Evolutionary conservation across 2,329 filamentous ascomycete genomes (phyloP).

Genomic region (Nigrospora osmanthi): DNA sequence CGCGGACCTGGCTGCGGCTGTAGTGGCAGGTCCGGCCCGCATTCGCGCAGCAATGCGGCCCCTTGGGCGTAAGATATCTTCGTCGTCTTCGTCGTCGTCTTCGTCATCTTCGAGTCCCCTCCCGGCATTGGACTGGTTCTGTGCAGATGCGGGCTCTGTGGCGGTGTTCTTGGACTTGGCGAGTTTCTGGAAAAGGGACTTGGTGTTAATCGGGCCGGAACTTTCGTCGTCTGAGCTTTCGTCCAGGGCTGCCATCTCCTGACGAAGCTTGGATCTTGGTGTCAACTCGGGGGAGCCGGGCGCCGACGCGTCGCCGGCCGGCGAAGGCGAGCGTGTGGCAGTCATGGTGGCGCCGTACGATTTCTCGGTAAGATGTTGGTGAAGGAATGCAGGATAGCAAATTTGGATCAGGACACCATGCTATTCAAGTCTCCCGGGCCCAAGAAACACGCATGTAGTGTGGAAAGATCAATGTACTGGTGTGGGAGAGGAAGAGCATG

Average conservation of each 20-base stretch:
- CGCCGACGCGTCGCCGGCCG: constrained; percentile 29
- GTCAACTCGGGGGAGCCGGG: constrained; percentile 37
- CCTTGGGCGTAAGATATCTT: constrained; percentile 31
- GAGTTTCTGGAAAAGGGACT: constrained; percentile 14
- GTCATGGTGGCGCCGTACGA: constrained; percentile 31
- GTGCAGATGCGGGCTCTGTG: constrained; percentile 7
- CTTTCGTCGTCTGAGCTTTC: constrained; percentile 37
- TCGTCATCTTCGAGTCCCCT: constrained; percentile 23
- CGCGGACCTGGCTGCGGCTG: background rate
- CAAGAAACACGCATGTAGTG: too few species aligned
- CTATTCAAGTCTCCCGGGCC: too few species aligned
- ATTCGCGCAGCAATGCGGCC: constrained; percentile 25
- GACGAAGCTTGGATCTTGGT: constrained; percentile 47
- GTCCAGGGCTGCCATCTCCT: constrained; percentile 42
- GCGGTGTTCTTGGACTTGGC: constrained; percentile 9
- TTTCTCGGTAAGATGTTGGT: constrained; percentile 5
- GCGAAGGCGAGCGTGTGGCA: constrained; percentile 38
- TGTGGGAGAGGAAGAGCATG: too few species aligned
- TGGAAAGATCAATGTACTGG: too few species aligned
- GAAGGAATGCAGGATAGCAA: constrained; percentile 2
- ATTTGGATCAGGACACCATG: too few species aligned
- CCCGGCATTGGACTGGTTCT: background rate
- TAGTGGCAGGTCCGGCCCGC: constrained; percentile 6
- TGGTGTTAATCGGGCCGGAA: constrained; percentile 12
- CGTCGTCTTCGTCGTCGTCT: constrained; percentile 32